Base-by-base conservation (phyloP, 352 stramenopile genomes). In the Phytophthora capsici region DNA sequence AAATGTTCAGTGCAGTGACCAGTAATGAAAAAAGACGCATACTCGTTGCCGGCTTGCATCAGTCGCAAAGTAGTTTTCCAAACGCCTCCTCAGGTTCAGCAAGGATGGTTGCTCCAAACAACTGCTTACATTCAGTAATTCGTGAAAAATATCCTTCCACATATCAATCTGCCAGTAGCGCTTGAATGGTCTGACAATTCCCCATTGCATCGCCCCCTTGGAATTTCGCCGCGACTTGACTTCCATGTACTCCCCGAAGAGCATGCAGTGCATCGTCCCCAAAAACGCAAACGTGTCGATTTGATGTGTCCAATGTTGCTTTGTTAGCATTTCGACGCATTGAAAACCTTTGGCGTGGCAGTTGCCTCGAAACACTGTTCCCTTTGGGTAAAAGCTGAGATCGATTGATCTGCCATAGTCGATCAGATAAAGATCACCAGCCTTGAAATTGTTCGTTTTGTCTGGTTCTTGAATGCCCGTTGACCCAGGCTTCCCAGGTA, bases 331-430 rank as follows among this genome's bases (percentile, higher is more conserved):
- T 63, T 96, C 88, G 22, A 93, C 69, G 22, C 75, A 90, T 69
- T 95, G 82, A 46, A 96, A 96, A 6, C 84, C 87, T 74, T 93
- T 92, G 4, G 82, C 83, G 41, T 96, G 88, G 60, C 87, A 95
- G 53, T 89, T 83, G 26, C 87, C 86, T 28, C 57, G 67, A 52
- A 96, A 96, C 14, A 49, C 76, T 12, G 73, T 93, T 16, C 69
- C 72, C 0, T 66, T 17, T 0, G 85, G 80, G 49, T 91, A 96
- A 26, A 77, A 57, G 22, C 58, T 60, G 37, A 92, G 63, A 43
- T 96, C 86, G 44, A 96, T 93, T 0, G 88, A 80, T 76, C 88
- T 74, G 20, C 88, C 88, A 57, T 93, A 96, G 72, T 96, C 88
- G 32, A 94, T 96, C 41, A 96, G 63, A 36, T 79, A 77, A 23